A percentile compares a stretch with the other conserved stretches of the same genome.
Conservation (phyloP, 106 monocot genomes). For the Triglochin maritima region DNA sequence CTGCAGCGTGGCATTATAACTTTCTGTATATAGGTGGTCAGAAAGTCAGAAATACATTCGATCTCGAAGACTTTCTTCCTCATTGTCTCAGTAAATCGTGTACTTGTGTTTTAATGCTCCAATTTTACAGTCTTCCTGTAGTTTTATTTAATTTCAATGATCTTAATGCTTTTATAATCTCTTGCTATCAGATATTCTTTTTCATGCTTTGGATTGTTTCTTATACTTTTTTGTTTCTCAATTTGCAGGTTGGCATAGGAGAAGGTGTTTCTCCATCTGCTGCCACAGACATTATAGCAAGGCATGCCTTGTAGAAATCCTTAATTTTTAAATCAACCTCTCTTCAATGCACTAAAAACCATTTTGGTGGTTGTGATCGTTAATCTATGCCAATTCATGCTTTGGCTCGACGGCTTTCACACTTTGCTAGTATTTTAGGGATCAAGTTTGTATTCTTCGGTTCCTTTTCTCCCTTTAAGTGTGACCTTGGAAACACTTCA, state of each 20-base stretch:
- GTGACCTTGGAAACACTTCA: too few species aligned
- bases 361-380: too few species aligned
- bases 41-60: too few species aligned
- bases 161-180: neutral
- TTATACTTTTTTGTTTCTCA: slow-evolving; percentile 8
- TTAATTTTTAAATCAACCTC: neutral
- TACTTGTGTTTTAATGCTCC: neutral
- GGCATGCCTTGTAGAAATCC: slow-evolving; percentile 28
- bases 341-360: neutral
- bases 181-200: neutral
- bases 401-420: too few species aligned
- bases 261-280: slow-evolving; percentile 99
- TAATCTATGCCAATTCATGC: too few species aligned
- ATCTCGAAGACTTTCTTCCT: too few species aligned
- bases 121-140: neutral
- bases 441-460: too few species aligned
- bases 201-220: neutral
- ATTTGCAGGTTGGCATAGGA: slow-evolving; percentile 86
- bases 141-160: neutral
- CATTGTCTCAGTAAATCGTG: neutral
- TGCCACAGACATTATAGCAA: slow-evolving; percentile 95
- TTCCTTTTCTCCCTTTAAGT: too few species aligned
- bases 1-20: too few species aligned
- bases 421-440: too few species aligned
- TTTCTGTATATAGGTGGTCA: too few species aligned